Evolutionary conservation across 345 rosid genomes (phyloP), one percentile per base, ranked within the genome.

Genomic region (Sonneratia alba): DNA sequence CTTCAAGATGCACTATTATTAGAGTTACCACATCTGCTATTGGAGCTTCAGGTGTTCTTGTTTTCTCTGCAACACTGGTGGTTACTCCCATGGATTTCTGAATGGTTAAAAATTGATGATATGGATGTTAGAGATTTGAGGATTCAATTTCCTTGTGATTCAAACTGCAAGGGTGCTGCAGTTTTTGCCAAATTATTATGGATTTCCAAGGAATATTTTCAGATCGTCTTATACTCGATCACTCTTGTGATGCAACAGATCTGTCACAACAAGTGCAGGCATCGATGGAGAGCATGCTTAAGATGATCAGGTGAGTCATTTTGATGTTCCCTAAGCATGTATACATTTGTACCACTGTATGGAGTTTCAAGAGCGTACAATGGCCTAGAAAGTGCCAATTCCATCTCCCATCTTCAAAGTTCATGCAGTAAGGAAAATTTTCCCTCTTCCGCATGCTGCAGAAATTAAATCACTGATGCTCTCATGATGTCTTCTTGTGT

Each of bases 201-300:
- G 18, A n/a, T 8, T 68, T 45, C 36, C 2, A 13, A 13, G 18
- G 49, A 16, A 27, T 5, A n/a, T 68, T 68, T 24, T n/a, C 15
- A 22, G 48, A 43, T 22, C 2, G 36, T 19, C 36, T 14, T 68
- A 43, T 68, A 5, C 36, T 32, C 51, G 63, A 53, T 27, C 40
- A 73, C 36, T 63, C 55, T 56, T 67, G 4, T 64, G 55, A 22
- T 19, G 73, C 62, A 75, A 76, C 89, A 90, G 99, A 95, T 77
- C 75, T 84, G 89, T 90, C 96, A 18, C 97, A 89, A 76, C 91
- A 89, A 79, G 89, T 82, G 66, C 91, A 95, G 83, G 76, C 72
- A 81, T 88, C 82, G 64, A 87, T 89, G 97, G 92, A 74, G 76
- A 86, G 76, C 76, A 88, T 90, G 96, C 94, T 95, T 69, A 92